Base-by-base conservation (phyloP, 2,329 filamentous ascomycete genomes). In the Nannizzia gypsea region DNA sequence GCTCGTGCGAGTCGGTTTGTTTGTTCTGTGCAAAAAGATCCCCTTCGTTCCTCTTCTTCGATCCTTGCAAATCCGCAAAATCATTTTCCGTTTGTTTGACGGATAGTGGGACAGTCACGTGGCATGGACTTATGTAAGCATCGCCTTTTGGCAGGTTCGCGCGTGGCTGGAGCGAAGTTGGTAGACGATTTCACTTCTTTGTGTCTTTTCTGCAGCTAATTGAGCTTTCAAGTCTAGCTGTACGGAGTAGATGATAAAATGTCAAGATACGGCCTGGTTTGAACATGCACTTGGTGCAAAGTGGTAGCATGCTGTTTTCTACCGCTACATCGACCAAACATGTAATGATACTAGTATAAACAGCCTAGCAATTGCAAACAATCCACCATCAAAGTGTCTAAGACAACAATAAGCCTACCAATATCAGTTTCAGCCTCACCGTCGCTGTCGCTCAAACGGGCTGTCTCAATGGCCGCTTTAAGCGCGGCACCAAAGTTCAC, bases 51-150 rank as follows among this genome's bases (percentile, higher is more conserved):
- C 9, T 50, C 22, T 2, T 20, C 24, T 56, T 38, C 52, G n/a
- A 24, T n/a, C 34, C 38, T 40, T 26, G 31, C 38, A 42, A 55
- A 38, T 42, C 54, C 54, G 54, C 54, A 56, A 56, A 55, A 42
- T 26, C 54, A 40, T 56, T 56, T 56, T 56, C 26, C 34, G 31
- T 15, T 38, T 31, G 24, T 54, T 54, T n/a, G 50, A 15, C 28
- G 17, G 26, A 34, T 55, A 38, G 54, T 56, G 54, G 54, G 54
- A 42, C 34, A 42, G 24, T 56, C 54, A 56, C 54, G 54, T 56
- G 54, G 20, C 2, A 40, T 38, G 2, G 0, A 15, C 31, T 54
- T 54, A 54, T 15, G 17, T 54, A 54, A 54, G 24, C 50, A 34
- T 2, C 26, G 9, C 8, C 8, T 26, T 54, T 54, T n/a, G 50